Percentiles rank a stretch among this genome's conserved stretches.
Conservation (phyloP, 768 basidiomycete genomes). For the Tylopilus sp. region DNA sequence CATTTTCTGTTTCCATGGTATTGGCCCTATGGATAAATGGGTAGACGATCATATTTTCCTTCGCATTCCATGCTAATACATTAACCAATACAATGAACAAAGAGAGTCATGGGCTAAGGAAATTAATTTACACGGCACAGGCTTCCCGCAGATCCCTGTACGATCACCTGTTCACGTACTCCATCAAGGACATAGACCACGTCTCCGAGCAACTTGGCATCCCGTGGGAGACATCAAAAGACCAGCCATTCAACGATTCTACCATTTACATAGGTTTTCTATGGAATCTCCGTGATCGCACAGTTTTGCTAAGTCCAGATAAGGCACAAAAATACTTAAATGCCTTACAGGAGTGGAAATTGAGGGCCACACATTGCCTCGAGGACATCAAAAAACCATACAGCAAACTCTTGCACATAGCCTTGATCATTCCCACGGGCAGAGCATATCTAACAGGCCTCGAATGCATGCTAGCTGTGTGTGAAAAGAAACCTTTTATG, state of each 20-base stretch:
- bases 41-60: too few species aligned
- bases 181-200: background rate
- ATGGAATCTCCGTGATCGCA: background rate
- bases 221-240: background rate
- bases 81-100: too few species aligned
- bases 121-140: too few species aligned
- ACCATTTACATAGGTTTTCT: background rate
- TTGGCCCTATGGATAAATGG: too few species aligned
- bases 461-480: conserved; percentile 35
- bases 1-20: too few species aligned
- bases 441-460: conserved; percentile 41
- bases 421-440: conserved; percentile 26
- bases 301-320: background rate
- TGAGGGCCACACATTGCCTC: background rate
- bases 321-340: background rate
- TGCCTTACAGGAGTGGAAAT: too few species aligned
- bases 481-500: conserved; percentile 30
- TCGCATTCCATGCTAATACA: too few species aligned
- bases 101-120: too few species aligned
- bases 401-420: background rate
- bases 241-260: background rate
- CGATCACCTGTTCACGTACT: background rate
- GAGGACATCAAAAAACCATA: background rate
- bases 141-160: background rate
- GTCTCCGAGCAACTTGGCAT: background rate